Conservation (phyloP, 345 rosid species). For the Rhodamnia rubescens region DNA sequence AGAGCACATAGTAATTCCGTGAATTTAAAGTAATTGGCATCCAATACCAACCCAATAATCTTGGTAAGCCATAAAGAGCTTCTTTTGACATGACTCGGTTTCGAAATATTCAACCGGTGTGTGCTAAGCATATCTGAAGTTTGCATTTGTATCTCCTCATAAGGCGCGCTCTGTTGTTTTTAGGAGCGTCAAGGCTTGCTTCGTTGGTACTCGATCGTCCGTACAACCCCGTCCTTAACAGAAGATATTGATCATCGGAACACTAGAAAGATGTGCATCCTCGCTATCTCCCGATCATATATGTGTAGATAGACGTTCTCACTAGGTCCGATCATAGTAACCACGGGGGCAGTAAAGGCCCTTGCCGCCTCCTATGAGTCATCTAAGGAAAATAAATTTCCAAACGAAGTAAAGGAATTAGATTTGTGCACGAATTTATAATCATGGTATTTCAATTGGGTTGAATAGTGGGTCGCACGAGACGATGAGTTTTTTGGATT, state of each 20-base stretch:
- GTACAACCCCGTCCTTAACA: background rate
- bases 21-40: background rate
- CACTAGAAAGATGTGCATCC: background rate
- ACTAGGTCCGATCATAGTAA: background rate
- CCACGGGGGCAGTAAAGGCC: background rate
- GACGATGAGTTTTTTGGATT: background rate
- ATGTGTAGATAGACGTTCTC: background rate
- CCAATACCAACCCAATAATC: background rate
- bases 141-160: background rate
- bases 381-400: background rate
- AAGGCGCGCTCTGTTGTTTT: too few relatives aligned
- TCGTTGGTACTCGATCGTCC: background rate
- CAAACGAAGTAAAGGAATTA: background rate
- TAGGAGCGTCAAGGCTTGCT: background rate
- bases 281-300: background rate
- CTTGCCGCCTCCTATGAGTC: background rate
- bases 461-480: background rate
- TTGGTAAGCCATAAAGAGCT: background rate
- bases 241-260: background rate
- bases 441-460: background rate
- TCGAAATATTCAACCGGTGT: background rate
- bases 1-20: background rate
- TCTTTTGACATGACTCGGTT: background rate
- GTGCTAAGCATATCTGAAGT: background rate
- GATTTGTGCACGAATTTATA: too few relatives aligned